Base-by-base conservation (phyloP, 2,329 filamentous ascomycete genomes). In the Trichoderma afroharzianum region DNA sequence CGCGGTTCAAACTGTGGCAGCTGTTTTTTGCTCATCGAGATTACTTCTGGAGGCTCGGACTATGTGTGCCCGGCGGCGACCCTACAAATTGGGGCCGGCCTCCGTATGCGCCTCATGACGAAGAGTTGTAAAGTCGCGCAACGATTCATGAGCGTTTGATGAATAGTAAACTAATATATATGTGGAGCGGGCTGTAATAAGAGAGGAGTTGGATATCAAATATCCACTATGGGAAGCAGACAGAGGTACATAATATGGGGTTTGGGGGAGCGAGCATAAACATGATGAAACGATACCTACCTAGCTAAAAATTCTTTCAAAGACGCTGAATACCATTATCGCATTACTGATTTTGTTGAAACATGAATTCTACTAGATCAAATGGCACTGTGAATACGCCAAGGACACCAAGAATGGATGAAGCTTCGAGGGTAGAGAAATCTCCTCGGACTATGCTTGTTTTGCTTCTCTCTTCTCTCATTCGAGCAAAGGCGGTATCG, bases 1-100 rank as follows among this genome's bases (percentile, higher is more conserved):
- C 75, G 77, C 80, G 88, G 81, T 80, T 95, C 76, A 93, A 92
- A 80, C 87, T 97, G n/a, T 97, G 95, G 94, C 90, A 97, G 81
- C 83, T 98, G 8, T 91, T 98, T 78, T 97, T 97, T 81, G 93
- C 95, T 1, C 96, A 99, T 82, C 86, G 96, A 50, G 96, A 99
- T 82, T 99, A 99, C 81, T 98, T 99, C 82, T 97, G 94, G 93
- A 87, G 96, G 71, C 81, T 99, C 68, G 96, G 96, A 0, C 83
- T 98, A 36, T 99, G 96, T 82, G 85, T 98, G 2, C 95, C 95
- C 0, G 92, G 92, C 14, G 92, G 93, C 14, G 91, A 92, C 78
- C 90, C 91, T 3, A 83, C 85, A 59, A 88, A 93, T 75, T 93
- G 91, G 91, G 88, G 85, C 21, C 83, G 87, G 73, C 84, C 86